These are phyloP conservation scores for Ophiostoma sp. DNA, from an alignment of 2,329 filamentous ascomycete genomes.

Conservation along the genomic window DNA sequence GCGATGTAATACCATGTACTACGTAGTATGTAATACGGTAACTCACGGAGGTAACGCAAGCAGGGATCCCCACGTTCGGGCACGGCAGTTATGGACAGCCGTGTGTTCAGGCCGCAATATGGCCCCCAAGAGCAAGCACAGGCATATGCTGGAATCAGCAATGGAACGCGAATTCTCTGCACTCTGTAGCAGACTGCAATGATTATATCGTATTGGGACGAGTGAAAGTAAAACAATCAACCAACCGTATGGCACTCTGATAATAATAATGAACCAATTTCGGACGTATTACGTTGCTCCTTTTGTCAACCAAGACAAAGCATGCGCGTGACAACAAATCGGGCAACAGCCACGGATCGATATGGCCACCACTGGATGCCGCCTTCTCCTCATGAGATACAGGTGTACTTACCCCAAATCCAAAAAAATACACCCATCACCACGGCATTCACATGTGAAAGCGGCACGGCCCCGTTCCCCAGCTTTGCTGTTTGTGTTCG, in stretches of 20 bases:
- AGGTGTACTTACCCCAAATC: background rate
- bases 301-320: background rate
- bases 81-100: background rate
- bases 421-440: background rate
- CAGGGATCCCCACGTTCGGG: background rate
- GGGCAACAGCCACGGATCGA: background rate
- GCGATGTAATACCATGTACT: too few relatives aligned
- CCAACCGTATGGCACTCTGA: background rate
- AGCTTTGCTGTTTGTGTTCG: background rate
- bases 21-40: background rate
- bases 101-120: background rate
- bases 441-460: slow-evolving; percentile 1
- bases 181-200: too few relatives aligned
- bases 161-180: too few relatives aligned
- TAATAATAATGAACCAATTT: too few relatives aligned
- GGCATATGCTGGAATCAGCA: background rate
- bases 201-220: too few relatives aligned
- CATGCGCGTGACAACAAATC: background rate
- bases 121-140: background rate
- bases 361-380: background rate
- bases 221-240: background rate
- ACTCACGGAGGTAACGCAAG: background rate
- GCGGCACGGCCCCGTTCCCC: slow-evolving; percentile 1
- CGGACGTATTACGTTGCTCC: background rate
- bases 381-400: background rate